phyloP scores from a whole-genome alignment of 257 asterid genomes.

The Echites panduratus region DNA sequence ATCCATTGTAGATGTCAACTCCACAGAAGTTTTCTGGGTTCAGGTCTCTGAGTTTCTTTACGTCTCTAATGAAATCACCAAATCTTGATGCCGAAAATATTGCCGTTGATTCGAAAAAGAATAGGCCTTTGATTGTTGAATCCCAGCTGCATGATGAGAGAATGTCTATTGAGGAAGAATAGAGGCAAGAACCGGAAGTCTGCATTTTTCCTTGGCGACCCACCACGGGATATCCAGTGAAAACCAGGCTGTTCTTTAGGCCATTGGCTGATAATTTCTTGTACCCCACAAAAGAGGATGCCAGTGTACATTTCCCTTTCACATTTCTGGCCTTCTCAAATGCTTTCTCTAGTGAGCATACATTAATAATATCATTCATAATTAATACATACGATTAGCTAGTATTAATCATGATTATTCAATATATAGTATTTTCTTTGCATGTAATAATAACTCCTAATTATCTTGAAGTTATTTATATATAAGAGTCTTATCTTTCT shows the following conservation, averaged over 20 bases:
- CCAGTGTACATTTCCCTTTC: conserved; percentile 49
- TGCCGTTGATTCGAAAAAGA: conserved; percentile 69
- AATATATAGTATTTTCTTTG: too few species aligned
- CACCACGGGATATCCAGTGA: conserved; percentile 73
- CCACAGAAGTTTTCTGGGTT: conserved; percentile 65
- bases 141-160: conserved; percentile 64
- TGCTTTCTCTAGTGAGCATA: conserved; percentile 52
- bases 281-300: conserved; percentile 33
- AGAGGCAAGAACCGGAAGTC: conserved; percentile 80
- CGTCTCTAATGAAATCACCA: conserved; percentile 39
- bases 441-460: too few species aligned
- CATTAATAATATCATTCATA: neutral
- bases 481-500: too few species aligned
- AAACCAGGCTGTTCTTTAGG: conserved; percentile 55
- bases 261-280: conserved; percentile 63
- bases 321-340: conserved; percentile 33
- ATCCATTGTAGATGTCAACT: conserved; percentile 67
- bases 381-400: too few species aligned
- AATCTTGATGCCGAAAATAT: conserved; percentile 39
- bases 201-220: conserved; percentile 70
- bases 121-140: conserved; percentile 58
- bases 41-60: conserved; percentile 44
- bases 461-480: too few species aligned
- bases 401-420: too few species aligned
- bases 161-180: conserved; percentile 41